Conservation (phyloP, 179 eudicot genomes). For the Pouteria campechiana region DNA sequence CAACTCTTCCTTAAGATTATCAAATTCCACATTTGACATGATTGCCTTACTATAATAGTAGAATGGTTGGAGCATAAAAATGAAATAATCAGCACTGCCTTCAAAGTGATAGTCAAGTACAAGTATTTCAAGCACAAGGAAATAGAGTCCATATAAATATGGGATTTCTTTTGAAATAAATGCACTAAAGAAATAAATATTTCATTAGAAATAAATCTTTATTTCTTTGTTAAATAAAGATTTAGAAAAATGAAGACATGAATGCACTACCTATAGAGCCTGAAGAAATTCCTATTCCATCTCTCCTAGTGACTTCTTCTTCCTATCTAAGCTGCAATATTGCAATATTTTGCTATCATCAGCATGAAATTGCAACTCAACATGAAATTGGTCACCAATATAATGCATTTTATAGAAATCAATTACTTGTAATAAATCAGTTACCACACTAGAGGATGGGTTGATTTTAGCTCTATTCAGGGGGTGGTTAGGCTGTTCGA, state of each 20-base stretch:
- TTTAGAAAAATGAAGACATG: constrained; percentile 4
- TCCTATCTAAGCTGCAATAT: constrained; percentile 73
- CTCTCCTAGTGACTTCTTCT: constrained; percentile 81
- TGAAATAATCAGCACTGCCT: not conserved
- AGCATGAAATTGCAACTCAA: too few relatives aligned
- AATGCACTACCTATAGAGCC: constrained; percentile 90
- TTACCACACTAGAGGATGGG: too few relatives aligned
- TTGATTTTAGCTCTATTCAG: too few relatives aligned
- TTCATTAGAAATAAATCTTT: too few relatives aligned
- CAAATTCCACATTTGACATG: constrained; percentile 97
- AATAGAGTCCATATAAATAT: not conserved
- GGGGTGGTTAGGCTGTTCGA: too few relatives aligned
- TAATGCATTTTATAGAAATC: too few relatives aligned
- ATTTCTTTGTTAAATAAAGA: too few relatives aligned
- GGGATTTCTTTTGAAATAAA: too few relatives aligned
- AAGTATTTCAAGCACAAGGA: not conserved
- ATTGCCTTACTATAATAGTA: constrained; percentile 93
- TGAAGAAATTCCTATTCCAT: constrained; percentile 89
- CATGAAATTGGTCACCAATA: too few relatives aligned
- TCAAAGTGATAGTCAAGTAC: not conserved
- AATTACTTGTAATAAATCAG: too few relatives aligned
- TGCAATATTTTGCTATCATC: constrained; percentile 67
- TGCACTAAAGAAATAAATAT: too few relatives aligned
- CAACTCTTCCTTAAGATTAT: constrained; percentile 96
- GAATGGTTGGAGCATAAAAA: constrained; percentile 47